Percentiles rank a stretch among this genome's conserved stretches.
Evolutionary conservation across 495 filamentous ascomycete genomes (phyloP).

Genomic region (Echria macrotheca): DNA sequence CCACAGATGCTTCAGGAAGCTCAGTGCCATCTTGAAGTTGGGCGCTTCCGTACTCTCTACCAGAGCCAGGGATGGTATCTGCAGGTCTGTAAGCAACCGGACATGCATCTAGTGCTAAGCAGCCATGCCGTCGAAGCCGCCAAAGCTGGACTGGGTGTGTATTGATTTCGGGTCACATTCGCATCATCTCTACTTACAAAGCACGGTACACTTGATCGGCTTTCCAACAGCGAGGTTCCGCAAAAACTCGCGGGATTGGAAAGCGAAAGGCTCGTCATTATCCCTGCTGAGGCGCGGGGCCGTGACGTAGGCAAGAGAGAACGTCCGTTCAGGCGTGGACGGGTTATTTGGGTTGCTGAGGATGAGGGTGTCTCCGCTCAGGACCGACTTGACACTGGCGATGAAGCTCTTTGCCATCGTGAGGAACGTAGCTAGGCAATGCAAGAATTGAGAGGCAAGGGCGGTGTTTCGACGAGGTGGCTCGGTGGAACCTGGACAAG

Average conservation of each 20-base stretch:
- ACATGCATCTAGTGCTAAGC: not conserved
- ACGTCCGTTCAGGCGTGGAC: conserved; percentile 68
- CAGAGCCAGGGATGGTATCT: conserved; percentile 74
- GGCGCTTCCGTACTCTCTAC: conserved; percentile 81
- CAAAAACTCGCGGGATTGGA: conserved; percentile 88
- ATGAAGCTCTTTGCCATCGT: conserved; percentile 17
- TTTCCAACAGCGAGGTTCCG: conserved; percentile 81
- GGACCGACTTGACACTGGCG: conserved; percentile 86
- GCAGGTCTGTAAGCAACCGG: no score
- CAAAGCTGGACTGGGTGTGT: no score
- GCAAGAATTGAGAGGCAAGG: not conserved
- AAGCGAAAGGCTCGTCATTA: conserved; percentile 86
- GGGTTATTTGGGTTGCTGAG: conserved; percentile 69
- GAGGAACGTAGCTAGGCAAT: not conserved
- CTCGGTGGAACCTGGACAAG: not conserved
- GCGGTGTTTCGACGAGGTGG: not conserved
- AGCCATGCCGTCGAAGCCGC: not conserved
- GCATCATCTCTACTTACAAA: conserved; percentile 33
- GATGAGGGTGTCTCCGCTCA: conserved; percentile 88
- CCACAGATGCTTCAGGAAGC: conserved; percentile 72
- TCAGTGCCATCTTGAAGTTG: conserved; percentile 64
- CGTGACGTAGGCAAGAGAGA: conserved; percentile 87
- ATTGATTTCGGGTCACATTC: no score
- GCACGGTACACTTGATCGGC: conserved; percentile 71
- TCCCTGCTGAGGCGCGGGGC: conserved; percentile 82